Evolutionary conservation across 495 filamentous ascomycete genomes (phyloP).

Genomic region (Lasiosphaeris hirsuta): DNA sequence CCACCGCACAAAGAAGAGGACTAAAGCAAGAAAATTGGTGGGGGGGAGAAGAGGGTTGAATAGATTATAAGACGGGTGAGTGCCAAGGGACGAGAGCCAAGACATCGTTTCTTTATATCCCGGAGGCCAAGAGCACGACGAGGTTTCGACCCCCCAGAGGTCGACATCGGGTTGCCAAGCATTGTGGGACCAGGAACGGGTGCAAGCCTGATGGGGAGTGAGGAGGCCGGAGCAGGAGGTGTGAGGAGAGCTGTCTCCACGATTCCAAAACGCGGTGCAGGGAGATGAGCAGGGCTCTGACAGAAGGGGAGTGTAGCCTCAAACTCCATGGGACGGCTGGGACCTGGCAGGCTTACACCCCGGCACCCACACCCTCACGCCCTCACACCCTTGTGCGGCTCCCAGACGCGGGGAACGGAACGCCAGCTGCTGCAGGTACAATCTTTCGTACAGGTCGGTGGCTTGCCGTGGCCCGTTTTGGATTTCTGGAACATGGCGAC

Average conservation of each 20-base stretch:
- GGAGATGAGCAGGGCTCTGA: conserved; percentile 32
- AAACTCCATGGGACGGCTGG: conserved; percentile 16
- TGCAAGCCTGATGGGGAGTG: conserved; percentile 23
- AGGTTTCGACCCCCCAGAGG: conserved; percentile 27
- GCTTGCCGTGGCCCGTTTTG: too few species aligned
- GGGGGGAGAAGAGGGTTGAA: conserved; percentile 19
- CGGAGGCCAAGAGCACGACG: conserved; percentile 27
- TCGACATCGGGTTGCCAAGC: conserved; percentile 18
- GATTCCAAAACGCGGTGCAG: conserved; percentile 45
- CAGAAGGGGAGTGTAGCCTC: conserved; percentile 25
- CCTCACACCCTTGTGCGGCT: conserved; percentile 2
- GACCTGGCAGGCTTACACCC: neutral
- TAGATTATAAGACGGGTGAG: conserved; percentile 24
- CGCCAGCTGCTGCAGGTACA: neutral
- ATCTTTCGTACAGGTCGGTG: too few species aligned
- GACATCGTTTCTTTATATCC: conserved; percentile 41
- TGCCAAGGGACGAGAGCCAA: conserved; percentile 32
- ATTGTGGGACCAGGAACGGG: conserved; percentile 32
- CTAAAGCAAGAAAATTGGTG: conserved; percentile 23
- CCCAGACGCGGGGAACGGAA: conserved; percentile 8
- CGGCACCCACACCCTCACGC: neutral
- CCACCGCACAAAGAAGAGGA: conserved; percentile 39
- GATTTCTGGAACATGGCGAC: too few species aligned
- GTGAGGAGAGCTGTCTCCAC: conserved; percentile 33
- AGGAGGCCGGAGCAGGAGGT: conserved; percentile 32